These are phyloP conservation scores for Penicillium daleae DNA, from an alignment of 495 filamentous ascomycete species.

Conservation along the genomic window DNA sequence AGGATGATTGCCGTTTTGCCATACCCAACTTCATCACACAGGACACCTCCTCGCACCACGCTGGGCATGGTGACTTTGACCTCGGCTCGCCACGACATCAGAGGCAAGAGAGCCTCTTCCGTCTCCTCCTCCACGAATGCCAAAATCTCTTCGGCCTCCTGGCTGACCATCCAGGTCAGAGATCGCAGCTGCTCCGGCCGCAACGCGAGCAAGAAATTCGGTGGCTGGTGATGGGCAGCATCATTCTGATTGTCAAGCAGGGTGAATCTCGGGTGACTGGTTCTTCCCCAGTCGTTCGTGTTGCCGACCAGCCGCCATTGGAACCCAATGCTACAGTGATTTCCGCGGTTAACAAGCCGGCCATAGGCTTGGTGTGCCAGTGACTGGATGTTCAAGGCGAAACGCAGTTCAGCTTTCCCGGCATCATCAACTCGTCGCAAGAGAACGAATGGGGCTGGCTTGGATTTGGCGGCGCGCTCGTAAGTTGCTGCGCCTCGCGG, in stretches of 20 bases:
- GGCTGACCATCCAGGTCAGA: constrained; percentile 66
- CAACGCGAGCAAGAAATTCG: constrained; percentile 40
- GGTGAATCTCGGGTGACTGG: constrained; percentile 38
- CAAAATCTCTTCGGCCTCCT: constrained; percentile 52
- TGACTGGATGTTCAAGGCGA: constrained; percentile 59
- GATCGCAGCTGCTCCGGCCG: constrained; percentile 63
- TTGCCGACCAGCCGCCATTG: constrained; percentile 59
- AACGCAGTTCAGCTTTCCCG: constrained; percentile 37
- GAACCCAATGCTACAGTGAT: constrained; percentile 22
- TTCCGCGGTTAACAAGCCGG: constrained; percentile 31
- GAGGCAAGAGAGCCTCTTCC: constrained; percentile 64
- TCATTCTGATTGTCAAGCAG: constrained; percentile 53
- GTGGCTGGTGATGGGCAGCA: constrained; percentile 36
- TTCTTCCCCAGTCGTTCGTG: constrained; percentile 38
- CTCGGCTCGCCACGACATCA: constrained; percentile 65
- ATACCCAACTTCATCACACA: constrained; percentile 79
- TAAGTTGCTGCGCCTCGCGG: constrained; percentile 46
- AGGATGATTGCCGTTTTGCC: constrained; percentile 81
- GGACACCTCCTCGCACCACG: constrained; percentile 65
- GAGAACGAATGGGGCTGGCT: constrained; percentile 51
- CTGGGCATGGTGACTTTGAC: constrained; percentile 50
- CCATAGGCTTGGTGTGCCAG: constrained; percentile 59
- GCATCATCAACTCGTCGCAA: constrained; percentile 39
- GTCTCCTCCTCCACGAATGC: constrained; percentile 67
- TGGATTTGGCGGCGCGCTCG: constrained; percentile 52